Percentiles rank a stretch among this genome's conserved stretches.
Conservation (phyloP, 176 grass and related monocot species). For the Alopecurus myosuroides region DNA sequence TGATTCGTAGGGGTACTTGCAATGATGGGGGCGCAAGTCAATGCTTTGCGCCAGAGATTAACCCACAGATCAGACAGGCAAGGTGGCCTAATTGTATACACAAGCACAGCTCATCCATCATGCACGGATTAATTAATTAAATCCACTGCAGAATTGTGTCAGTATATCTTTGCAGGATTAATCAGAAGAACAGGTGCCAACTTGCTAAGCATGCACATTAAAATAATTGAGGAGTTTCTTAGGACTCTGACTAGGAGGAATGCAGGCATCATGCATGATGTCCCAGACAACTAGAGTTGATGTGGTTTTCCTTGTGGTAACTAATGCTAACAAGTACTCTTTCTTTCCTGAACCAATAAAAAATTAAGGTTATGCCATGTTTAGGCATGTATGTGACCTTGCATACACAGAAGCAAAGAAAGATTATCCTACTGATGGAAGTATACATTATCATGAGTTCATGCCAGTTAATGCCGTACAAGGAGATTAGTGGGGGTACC, state of each 20-base stretch:
- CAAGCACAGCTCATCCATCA: constrained; percentile 40
- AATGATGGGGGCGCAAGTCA: constrained; percentile 58
- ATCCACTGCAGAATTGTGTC: constrained; percentile 43
- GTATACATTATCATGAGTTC: not conserved
- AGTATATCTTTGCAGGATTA: constrained; percentile 36
- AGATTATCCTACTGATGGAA: not conserved
- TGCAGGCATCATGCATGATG: not conserved
- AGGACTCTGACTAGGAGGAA: not conserved
- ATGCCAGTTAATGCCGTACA: constrained; percentile 3
- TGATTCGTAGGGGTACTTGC: constrained; percentile 16
- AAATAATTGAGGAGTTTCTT: not conserved
- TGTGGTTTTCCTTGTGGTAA: not conserved
- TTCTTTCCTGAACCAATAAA: not conserved
- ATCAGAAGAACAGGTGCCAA: not conserved
- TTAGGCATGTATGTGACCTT: not conserved
- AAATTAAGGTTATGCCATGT: not conserved
- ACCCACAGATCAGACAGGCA: constrained; percentile 20
- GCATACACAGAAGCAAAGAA: not conserved
- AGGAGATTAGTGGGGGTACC: not conserved
- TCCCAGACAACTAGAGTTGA: not conserved
- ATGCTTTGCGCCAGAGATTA: constrained; percentile 33
- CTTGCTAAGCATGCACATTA: constrained; percentile 16
- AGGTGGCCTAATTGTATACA: constrained; percentile 30
- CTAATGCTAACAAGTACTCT: not conserved
- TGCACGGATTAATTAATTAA: constrained; percentile 12